phyloP scores from a whole-genome alignment of 176 grass and related monocot genomes.

The Elymus sibiricus region DNA sequence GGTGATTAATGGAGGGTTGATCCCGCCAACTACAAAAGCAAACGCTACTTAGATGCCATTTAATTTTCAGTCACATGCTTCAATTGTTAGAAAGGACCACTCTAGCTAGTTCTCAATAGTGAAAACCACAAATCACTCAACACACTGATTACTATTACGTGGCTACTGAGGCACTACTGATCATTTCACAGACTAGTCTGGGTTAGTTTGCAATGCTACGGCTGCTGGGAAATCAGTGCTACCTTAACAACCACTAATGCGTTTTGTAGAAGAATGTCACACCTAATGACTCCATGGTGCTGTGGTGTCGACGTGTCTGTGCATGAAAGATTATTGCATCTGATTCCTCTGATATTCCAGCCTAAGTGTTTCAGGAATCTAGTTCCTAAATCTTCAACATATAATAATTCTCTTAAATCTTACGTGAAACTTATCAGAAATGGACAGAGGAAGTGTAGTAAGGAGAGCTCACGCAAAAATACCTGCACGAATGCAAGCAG shows the following conservation, averaged over 20 bases:
- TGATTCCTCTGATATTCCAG: slow-evolving; percentile 15
- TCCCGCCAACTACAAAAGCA: not conserved
- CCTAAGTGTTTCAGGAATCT: slow-evolving; percentile 24
- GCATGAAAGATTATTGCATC: slow-evolving; percentile 7
- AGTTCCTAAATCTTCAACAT: slow-evolving; percentile 4
- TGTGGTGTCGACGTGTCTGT: not conserved
- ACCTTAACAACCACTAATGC: not conserved
- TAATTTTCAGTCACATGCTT: not conserved
- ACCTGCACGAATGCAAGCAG: slow-evolving; percentile 87
- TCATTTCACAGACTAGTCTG: not conserved
- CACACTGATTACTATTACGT: not conserved
- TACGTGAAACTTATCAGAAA: not conserved
- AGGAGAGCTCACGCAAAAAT: slow-evolving; percentile 27
- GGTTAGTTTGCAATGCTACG: not conserved
- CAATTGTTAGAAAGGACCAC: not conserved
- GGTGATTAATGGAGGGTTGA: not conserved
- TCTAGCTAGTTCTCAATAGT: not conserved
- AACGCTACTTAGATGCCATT: not conserved
- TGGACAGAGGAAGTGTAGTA: not conserved
- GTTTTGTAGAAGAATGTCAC: slow-evolving; percentile 1
- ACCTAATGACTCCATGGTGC: not conserved
- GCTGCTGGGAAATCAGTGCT: not conserved
- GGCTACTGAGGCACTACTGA: not conserved
- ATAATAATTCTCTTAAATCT: not conserved
- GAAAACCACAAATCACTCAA: not conserved